phyloP scores from a whole-genome alignment of 2,329 filamentous ascomycete species.

The Byssothecium circinans region DNA sequence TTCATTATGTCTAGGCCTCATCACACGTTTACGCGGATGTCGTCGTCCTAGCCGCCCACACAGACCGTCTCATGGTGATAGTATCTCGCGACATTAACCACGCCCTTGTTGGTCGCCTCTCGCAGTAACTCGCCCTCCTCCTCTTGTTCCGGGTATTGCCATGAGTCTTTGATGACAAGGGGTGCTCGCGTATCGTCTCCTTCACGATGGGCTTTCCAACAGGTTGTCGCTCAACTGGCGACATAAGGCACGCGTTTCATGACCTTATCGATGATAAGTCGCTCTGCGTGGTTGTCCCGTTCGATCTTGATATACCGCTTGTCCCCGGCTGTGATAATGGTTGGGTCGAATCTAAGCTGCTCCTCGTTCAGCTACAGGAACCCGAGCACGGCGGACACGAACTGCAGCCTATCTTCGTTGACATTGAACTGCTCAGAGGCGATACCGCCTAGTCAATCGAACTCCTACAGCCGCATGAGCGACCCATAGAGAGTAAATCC shows the following conservation, averaged over 20 bases:
- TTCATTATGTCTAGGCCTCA: constrained; percentile 34
- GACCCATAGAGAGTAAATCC: constrained; percentile 54
- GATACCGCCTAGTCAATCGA: constrained; percentile 51
- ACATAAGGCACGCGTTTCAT: constrained; percentile 18
- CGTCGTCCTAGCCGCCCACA: constrained; percentile 36
- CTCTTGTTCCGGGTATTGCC: constrained; percentile 47
- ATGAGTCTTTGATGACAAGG: constrained; percentile 53
- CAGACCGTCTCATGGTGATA: constrained; percentile 49
- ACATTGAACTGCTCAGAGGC: constrained; percentile 52
- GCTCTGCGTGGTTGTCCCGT: constrained; percentile 29
- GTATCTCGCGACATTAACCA: constrained; percentile 47
- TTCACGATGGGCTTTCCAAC: constrained; percentile 42
- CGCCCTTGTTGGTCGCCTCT: constrained; percentile 41
- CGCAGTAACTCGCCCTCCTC: constrained; percentile 48
- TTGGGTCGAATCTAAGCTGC: constrained; percentile 51
- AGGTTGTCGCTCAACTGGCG: constrained; percentile 20
- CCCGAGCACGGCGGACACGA: constrained; percentile 47
- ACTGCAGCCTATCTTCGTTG: constrained; percentile 46
- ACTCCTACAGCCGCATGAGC: constrained; percentile 52
- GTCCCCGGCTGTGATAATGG: constrained; percentile 38
- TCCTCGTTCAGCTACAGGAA: constrained; percentile 48
- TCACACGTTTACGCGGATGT: constrained; percentile 40
- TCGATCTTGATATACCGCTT: constrained; percentile 47
- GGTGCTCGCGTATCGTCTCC: constrained; percentile 27
- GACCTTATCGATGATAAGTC: constrained; percentile 19